Evolutionary conservation across 352 stramenopile genomes (phyloP), one percentile per base, ranked within the genome.

Genomic region (Blastocystis sp.): DNA sequence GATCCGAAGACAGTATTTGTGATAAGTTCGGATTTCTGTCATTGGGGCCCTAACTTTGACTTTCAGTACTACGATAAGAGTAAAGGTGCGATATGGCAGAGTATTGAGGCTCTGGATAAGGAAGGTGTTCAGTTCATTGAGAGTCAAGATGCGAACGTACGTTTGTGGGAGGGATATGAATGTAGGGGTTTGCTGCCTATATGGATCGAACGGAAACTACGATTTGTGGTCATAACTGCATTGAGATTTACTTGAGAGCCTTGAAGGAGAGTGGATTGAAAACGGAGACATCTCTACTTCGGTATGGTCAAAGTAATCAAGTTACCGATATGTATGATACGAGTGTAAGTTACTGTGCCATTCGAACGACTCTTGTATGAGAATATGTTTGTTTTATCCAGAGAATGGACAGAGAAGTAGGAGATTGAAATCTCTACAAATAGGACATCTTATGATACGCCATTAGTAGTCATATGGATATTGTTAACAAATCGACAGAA

Each of bases 1-100:
- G 91, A 97, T 77, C 89, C 91, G 9, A 89, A 93, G 66, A 96
- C 97, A 88, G 90, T 98, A 39, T 97, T 97, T 77, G 92, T 98
- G 16, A 92, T 98, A 88, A 97, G 94, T 89, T 96, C 93, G 9
- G 96, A 98, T 88, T 98, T 98, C 91, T 98, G 95, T 86, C 96
- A 98, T 89, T 98, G 95, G 94, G 94, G 94, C 24, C 90, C 89
- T 35, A 89, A 94, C 46, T 98, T 97, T 89, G 90, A 91, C 43
- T 98, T 97, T 88, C 92, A 95, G 86, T 91, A 91, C 4, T 90
- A 94, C 80, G 92, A 94, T 86, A 90, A 90, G 77, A 89, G 90
- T n/a, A 93, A 93, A 56, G 93, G 93, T 37, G 92, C 21, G 27
- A 97, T 97, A 74, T 92, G 96, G 88, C 91, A 97, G 90, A 95